Percentiles rank a stretch among this genome's conserved stretches.
phyloP scores from a whole-genome alignment of 805 yeast species.

The Wickerhamiella sergipiensis region DNA sequence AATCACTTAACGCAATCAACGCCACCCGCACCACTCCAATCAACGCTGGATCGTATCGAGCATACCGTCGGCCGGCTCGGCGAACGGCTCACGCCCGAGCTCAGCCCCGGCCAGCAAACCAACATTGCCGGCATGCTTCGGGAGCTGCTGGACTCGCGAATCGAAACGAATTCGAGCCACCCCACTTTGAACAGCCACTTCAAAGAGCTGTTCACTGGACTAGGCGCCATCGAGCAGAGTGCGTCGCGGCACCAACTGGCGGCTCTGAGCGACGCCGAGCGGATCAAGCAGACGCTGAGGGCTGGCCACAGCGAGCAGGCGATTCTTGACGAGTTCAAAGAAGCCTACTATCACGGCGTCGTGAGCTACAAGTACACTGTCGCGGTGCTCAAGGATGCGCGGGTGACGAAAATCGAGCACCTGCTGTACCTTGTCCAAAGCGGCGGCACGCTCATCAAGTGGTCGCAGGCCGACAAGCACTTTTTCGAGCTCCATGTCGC shows the following conservation, averaged over 20 bases:
- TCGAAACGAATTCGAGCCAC: constrained; percentile 10
- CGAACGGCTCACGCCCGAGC: constrained; percentile 6
- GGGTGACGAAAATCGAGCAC: constrained; percentile 15
- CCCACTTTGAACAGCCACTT: constrained; percentile 14
- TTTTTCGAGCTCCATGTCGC: constrained; percentile 19
- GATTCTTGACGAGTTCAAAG: constrained; percentile 16
- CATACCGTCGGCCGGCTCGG: constrained; percentile 11
- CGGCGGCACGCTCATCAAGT: constrained; percentile 19
- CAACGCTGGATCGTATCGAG: constrained; percentile 1
- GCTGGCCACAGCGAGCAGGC: constrained; percentile 8
- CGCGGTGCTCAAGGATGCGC: constrained; percentile 14
- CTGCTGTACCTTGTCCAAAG: constrained; percentile 15
- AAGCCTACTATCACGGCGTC: constrained; percentile 18
- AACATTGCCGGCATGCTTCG: constrained; percentile 11
- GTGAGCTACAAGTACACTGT: constrained; percentile 16
- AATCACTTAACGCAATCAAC: no score
- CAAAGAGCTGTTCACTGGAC: constrained; percentile 14
- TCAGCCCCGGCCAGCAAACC: not conserved
- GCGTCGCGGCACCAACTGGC: not conserved
- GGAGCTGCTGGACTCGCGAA: constrained; percentile 10
- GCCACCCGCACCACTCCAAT: no score
- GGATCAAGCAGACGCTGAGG: constrained; percentile 4
- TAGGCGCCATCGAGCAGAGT: constrained; percentile 8
- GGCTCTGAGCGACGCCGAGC: not conserved
- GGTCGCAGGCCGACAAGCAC: constrained; percentile 16